Percentiles rank a stretch among this genome's conserved stretches.
phyloP scores from a whole-genome alignment of 805 yeast species.

The Saturnispora serradocipensis region DNA sequence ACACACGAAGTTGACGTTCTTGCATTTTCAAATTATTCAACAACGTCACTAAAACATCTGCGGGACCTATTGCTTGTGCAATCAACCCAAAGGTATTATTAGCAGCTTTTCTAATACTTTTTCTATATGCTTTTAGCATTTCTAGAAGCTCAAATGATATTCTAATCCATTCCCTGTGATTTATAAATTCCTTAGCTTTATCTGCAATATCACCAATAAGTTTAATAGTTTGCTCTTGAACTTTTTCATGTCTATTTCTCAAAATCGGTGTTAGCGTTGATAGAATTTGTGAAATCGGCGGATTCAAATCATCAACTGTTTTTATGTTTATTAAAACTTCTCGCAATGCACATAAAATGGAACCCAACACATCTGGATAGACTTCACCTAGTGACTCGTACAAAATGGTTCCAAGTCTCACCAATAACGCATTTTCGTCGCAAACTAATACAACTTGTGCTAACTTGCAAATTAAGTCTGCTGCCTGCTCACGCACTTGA shows the following conservation, averaged over 20 bases:
- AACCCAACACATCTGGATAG: slow-evolving; percentile 87
- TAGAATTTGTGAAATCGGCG: slow-evolving; percentile 72
- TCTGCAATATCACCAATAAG: slow-evolving; percentile 78
- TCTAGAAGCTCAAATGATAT: slow-evolving; percentile 86
- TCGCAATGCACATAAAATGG: slow-evolving; percentile 64
- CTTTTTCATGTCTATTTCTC: slow-evolving; percentile 82
- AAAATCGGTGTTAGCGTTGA: slow-evolving; percentile 89
- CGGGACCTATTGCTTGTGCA: slow-evolving; percentile 91
- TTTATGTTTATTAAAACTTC: slow-evolving; percentile 55
- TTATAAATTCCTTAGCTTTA: slow-evolving; percentile 68
- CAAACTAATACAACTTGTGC: slow-evolving; percentile 62
- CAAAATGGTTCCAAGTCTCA: slow-evolving; percentile 62
- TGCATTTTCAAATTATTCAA: slow-evolving; percentile 81
- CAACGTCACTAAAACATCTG: slow-evolving; percentile 79
- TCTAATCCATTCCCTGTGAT: slow-evolving; percentile 96
- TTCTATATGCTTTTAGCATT: slow-evolving; percentile 72
- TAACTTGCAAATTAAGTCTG: slow-evolving; percentile 59
- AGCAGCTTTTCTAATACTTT: slow-evolving; percentile 72
- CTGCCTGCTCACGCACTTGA: slow-evolving; percentile 73
- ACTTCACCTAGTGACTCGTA: slow-evolving; percentile 93
- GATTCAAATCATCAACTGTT: slow-evolving; percentile 48
- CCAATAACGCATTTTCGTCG: slow-evolving; percentile 51
- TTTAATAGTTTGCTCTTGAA: slow-evolving; percentile 73
- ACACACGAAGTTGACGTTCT: slow-evolving; percentile 92
- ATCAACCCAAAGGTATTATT: slow-evolving; percentile 86